Conservation (phyloP, 148 eudicot genomes). For the Vaccinium myrtillus region DNA sequence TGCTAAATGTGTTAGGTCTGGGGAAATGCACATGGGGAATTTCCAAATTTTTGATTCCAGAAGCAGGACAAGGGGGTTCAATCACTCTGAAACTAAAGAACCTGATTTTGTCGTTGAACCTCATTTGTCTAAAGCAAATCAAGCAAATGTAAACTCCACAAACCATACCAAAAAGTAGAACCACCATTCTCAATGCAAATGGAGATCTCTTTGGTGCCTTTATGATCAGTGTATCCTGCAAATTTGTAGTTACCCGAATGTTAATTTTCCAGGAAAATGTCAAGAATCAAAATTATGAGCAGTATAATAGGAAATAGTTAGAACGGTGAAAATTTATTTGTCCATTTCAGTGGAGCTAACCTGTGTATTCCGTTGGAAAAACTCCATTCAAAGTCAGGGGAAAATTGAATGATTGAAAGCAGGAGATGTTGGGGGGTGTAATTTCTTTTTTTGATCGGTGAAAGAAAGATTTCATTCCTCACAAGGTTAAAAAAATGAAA, state of each 20-base stretch:
- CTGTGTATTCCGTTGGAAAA: constrained; percentile 23
- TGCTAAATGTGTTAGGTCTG: constrained; percentile 52
- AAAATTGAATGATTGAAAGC: not conserved
- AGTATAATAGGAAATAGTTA: not conserved
- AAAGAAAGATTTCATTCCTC: no score
- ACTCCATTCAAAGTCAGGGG: constrained; percentile 20
- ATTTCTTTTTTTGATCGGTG: not conserved
- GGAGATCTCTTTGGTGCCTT: constrained; percentile 65
- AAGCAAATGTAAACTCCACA: constrained; percentile 60
- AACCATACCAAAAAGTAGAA: constrained; percentile 48
- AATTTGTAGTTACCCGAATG: not conserved
- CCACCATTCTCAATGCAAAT: constrained; percentile 47
- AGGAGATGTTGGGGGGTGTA: constrained; percentile 6
- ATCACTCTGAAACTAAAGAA: constrained; percentile 31
- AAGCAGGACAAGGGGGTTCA: constrained; percentile 26
- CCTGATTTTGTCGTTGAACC: constrained; percentile 19
- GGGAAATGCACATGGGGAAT: constrained; percentile 54
- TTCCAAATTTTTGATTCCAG: constrained; percentile 24
- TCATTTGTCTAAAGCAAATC: constrained; percentile 38
- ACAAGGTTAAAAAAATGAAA: no score
- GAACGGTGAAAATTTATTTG: not conserved
- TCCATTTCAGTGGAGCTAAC: not conserved
- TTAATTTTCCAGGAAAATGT: constrained; percentile 4
- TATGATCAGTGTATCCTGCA: constrained; percentile 39
- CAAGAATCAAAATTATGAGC: not conserved